phyloP scores from a whole-genome alignment of 371 early-diverging fungal genomes.

The Encephalitozoon intestinalis region DNA sequence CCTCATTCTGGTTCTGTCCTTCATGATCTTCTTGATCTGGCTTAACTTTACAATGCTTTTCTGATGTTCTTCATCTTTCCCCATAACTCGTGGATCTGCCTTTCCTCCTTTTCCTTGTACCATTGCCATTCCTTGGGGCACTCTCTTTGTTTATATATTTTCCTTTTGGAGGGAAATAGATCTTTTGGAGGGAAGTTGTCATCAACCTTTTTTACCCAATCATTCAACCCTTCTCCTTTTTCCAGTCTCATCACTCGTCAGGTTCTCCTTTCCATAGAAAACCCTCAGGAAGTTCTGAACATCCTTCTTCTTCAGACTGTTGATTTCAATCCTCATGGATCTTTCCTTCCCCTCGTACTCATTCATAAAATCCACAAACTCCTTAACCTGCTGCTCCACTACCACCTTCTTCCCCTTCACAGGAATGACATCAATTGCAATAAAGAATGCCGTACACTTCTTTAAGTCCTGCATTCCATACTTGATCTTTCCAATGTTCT shows the following conservation, averaged over 20 bases:
- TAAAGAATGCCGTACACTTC: conserved; percentile 30
- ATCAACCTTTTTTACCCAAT: background rate
- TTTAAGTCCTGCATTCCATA: background rate
- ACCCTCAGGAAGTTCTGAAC: conserved; percentile 28
- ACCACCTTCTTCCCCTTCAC: conserved; percentile 37
- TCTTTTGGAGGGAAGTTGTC: background rate
- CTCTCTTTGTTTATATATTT: conserved; percentile 34
- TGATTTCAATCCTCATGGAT: conserved; percentile 20
- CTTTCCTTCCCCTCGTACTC: conserved; percentile 21
- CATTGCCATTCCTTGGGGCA: conserved; percentile 37
- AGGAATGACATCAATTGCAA: conserved; percentile 29
- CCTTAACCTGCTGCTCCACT: conserved; percentile 38
- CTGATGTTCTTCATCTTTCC: conserved; percentile 37
- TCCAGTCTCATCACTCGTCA: background rate
- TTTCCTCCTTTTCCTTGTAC: conserved; percentile 58
- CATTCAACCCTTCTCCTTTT: background rate
- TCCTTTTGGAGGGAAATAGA: conserved; percentile 46
- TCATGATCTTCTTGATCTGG: conserved; percentile 59
- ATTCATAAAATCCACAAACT: conserved; percentile 41
- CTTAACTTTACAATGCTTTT: conserved; percentile 51
- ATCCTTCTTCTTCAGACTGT: conserved; percentile 38
- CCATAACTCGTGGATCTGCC: conserved; percentile 56
- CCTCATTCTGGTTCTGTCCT: conserved; percentile 56
- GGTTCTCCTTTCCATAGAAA: background rate
- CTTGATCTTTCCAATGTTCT: conserved; percentile 14